These are phyloP conservation scores for Cytospora schulzeri DNA, from an alignment of 2,329 filamentous ascomycete species.

Conservation along the genomic window DNA sequence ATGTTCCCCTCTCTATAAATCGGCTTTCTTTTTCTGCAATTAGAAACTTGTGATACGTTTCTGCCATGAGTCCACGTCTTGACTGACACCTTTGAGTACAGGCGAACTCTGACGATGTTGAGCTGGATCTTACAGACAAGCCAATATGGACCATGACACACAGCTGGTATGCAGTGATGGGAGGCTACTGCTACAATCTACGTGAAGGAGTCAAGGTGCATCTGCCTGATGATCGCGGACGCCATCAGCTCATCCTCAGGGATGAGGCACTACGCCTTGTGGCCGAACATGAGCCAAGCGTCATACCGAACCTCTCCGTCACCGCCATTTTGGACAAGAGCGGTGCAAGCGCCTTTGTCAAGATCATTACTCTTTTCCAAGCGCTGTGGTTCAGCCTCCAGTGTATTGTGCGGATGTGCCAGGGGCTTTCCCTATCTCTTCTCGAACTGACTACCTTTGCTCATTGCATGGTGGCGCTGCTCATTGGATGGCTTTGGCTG, in stretches of 20 bases:
- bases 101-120: background rate
- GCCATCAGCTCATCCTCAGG: conserved; percentile 11
- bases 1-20: background rate
- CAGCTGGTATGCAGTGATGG: conserved; percentile 23
- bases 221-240: conserved; percentile 15
- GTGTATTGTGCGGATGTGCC: conserved; percentile 34
- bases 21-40: no score
- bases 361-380: conserved; percentile 38
- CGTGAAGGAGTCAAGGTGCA: conserved; percentile 2
- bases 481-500: conserved; percentile 37
- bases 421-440: conserved; percentile 37
- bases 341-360: conserved; percentile 36
- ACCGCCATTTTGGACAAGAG: conserved; percentile 35
- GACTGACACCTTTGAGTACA: background rate
- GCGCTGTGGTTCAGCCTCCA: conserved; percentile 41
- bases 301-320: conserved; percentile 40
- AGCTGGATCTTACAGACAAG: conserved; percentile 3
- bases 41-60: no score
- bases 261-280: conserved; percentile 19
- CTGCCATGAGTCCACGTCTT: background rate
- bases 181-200: conserved; percentile 20
- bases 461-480: conserved; percentile 36
- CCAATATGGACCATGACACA: conserved; percentile 16
- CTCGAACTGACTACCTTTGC: conserved; percentile 38
- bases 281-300: conserved; percentile 35